These are phyloP conservation scores for Logfia minima DNA, from an alignment of 129 eudicot genomes.

Conservation along the genomic window DNA sequence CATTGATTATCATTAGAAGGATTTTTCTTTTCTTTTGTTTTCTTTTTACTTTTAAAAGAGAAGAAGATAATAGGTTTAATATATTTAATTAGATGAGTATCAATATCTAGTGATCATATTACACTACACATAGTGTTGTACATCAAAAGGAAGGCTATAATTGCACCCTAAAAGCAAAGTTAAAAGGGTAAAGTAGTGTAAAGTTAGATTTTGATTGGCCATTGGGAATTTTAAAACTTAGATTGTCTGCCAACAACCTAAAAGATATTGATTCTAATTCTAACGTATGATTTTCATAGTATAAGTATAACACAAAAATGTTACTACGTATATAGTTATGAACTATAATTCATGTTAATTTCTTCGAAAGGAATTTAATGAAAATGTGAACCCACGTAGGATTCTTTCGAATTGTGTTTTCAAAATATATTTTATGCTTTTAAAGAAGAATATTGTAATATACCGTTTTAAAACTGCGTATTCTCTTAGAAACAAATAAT, in stretches of 20 bases:
- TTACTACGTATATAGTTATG: neutral
- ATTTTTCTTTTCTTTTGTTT: too few relatives aligned
- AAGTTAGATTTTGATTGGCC: slow-evolving; percentile 28
- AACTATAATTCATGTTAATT: too few relatives aligned
- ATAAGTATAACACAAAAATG: neutral
- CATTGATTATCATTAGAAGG: neutral
- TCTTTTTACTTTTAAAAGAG: too few relatives aligned
- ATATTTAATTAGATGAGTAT: neutral
- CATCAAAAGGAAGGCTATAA: slow-evolving; percentile 28
- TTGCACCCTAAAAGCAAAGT: slow-evolving; percentile 34
- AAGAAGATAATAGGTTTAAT: neutral
- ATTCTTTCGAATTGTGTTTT: too few relatives aligned
- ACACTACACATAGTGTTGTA: slow-evolving; percentile 18
- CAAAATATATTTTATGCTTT: too few relatives aligned
- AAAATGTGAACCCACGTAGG: too few relatives aligned
- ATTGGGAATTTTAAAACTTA: neutral
- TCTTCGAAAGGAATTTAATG: too few relatives aligned
- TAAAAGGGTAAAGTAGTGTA: slow-evolving; percentile 25
- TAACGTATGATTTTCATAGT: neutral
- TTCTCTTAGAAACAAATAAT: too few relatives aligned
- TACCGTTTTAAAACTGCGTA: too few relatives aligned
- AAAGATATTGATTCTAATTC: slow-evolving; percentile 27
- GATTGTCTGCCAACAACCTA: slow-evolving; percentile 13
- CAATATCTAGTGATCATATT: slow-evolving; percentile 1
- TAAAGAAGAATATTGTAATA: too few relatives aligned